Base-by-base conservation (phyloP, 257 asterid species). In the Scutellaria galericulata region DNA sequence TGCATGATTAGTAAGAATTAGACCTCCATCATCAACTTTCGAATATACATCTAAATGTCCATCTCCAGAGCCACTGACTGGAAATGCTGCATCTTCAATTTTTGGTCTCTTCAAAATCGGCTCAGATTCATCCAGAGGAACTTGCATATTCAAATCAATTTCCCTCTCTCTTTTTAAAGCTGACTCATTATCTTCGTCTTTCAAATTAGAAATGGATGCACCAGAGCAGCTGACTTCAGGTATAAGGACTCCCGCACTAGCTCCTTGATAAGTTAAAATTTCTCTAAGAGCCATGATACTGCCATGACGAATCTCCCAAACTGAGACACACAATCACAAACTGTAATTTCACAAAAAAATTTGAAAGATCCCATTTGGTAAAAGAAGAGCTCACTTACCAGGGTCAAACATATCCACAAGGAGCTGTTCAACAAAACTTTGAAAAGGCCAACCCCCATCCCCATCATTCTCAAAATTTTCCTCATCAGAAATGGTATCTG, bases 251-350 rank as follows among this genome's bases (percentile, higher is more conserved):
- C 98, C 99, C 14, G 97, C 96, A 82, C 85, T 81, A 77, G 91
- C 92, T 77, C 98, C 99, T 86, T 95, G 99, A 84, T 86, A 87
- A 65, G 98, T 86, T 75, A 95, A 81, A 80, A 92, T 95, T 87
- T 95, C 99, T 80, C 99, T 87, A 70, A 95, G 92, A 74, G 99
- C 99, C 99, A 95, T 95, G 70, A 95, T 83, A 80, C 99, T 90
- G 78, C 99, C 99, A 85, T 95, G 99, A 39, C 99, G 99, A 77
- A 95, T 82, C 86, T 95, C 99, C 99, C 99, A 95, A 76, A 88
- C 98, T 95, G 92, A 63, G 71, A n/a, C 35, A 83, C 70, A 79
- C 15, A 39, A 76, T 35, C 53, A 74, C 59, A 50, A 5, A 27
- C 42, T 75, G 66, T 53, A 58, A 63, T 72, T 70, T 81, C 60